A percentile compares a stretch with the other conserved stretches of the same genome.
These are phyloP conservation scores for Xylaria cubensis DNA, from an alignment of 495 filamentous ascomycete species.

Conservation along the genomic window DNA sequence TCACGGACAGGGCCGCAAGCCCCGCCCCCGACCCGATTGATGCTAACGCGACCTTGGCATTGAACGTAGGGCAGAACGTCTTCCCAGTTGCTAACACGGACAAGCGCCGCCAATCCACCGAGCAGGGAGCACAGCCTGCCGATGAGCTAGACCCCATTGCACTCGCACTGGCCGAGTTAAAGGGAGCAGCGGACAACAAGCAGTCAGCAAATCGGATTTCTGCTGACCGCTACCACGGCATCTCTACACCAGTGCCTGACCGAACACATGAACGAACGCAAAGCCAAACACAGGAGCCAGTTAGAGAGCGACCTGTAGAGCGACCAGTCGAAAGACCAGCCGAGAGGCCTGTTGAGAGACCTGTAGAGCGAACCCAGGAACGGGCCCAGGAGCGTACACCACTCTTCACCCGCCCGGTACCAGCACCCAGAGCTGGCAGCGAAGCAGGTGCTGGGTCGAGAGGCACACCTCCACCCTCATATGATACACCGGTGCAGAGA, in stretches of 20 bases:
- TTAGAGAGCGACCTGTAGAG: background rate
- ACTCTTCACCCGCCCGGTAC: slow-evolving; percentile 40
- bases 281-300: slow-evolving; percentile 10
- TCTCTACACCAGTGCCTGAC: slow-evolving; percentile 79
- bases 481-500: slow-evolving; percentile 76
- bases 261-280: slow-evolving; percentile 45
- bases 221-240: slow-evolving; percentile 91
- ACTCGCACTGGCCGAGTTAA: slow-evolving; percentile 88
- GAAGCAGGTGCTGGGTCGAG: slow-evolving; percentile 59
- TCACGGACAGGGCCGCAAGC: slow-evolving; percentile 55
- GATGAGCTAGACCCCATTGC: slow-evolving; percentile 81
- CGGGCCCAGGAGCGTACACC: slow-evolving; percentile 20
- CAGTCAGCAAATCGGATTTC: slow-evolving; percentile 80
- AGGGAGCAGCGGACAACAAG: slow-evolving; percentile 74
- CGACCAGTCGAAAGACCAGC: background rate
- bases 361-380: background rate
- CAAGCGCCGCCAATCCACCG: slow-evolving; percentile 44
- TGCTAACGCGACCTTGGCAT: slow-evolving; percentile 87
- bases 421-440: slow-evolving; percentile 59
- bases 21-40: slow-evolving; percentile 95
- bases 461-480: slow-evolving; percentile 84
- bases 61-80: slow-evolving; percentile 97
- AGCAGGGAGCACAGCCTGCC: slow-evolving; percentile 44
- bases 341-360: background rate
- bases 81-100: slow-evolving; percentile 94